phyloP scores from a whole-genome alignment of 129 eudicot genomes.

The Saussurea involucrata region DNA sequence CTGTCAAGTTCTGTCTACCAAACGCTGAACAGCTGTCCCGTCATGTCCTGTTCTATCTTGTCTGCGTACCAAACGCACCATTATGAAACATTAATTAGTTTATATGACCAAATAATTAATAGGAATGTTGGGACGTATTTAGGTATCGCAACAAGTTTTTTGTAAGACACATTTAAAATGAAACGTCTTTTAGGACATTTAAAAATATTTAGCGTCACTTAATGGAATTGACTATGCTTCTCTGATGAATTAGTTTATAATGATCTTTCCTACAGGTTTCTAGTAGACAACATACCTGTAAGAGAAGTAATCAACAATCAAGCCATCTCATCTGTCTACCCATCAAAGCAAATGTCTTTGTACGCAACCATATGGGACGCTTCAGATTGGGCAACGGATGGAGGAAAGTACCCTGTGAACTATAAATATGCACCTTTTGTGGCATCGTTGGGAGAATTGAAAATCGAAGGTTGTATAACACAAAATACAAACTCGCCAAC shows the following conservation, averaged over 20 bases:
- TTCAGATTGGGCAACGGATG: slow-evolving; percentile 74
- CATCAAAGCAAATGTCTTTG: slow-evolving; percentile 66
- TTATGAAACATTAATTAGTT: no score
- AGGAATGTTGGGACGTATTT: not conserved
- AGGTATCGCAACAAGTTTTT: not conserved
- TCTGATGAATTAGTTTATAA: no score
- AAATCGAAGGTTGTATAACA: slow-evolving; percentile 54
- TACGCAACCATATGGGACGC: slow-evolving; percentile 75
- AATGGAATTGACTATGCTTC: no score
- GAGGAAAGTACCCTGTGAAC: slow-evolving; percentile 68
- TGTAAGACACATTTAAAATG: not conserved
- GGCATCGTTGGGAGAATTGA: slow-evolving; percentile 22
- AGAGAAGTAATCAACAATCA: slow-evolving; percentile 43
- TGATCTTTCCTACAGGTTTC: slow-evolving; percentile 42
- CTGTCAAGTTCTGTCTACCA: no score
- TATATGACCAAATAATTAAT: no score
- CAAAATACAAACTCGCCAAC: slow-evolving; percentile 17
- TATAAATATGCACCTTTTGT: slow-evolving; percentile 38
- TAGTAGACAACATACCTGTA: slow-evolving; percentile 40
- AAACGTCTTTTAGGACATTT: not conserved
- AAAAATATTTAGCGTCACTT: no score
- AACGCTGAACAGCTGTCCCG: no score
- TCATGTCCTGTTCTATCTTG: no score
- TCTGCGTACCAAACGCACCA: no score
- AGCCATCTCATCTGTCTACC: slow-evolving; percentile 48